Conservation (phyloP, 805 yeast species). For the Hanseniaspora guilliermondii region DNA sequence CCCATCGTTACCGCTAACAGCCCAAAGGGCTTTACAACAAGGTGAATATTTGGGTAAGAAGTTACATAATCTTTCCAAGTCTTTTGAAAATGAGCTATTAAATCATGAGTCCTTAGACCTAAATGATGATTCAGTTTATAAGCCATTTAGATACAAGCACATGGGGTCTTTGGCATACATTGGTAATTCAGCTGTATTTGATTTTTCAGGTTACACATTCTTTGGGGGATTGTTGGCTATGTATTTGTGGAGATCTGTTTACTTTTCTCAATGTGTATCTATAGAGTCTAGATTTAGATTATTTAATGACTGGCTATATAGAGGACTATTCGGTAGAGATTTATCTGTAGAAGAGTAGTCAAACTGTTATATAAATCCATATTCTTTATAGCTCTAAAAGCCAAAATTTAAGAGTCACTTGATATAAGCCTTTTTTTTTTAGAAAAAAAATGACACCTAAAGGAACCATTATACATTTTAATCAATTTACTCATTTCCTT, state of each 20-base stretch:
- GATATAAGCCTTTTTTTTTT: neutral
- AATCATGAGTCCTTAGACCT: slow-evolving; percentile 5
- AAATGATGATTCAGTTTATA: slow-evolving; percentile 38
- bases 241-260: slow-evolving; percentile 62
- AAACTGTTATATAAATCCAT: neutral
- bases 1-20: slow-evolving; percentile 61
- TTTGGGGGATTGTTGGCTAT: slow-evolving; percentile 59
- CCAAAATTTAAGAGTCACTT: no score
- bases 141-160: slow-evolving; percentile 52
- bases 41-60: slow-evolving; percentile 55
- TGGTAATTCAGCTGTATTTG: slow-evolving; percentile 61
- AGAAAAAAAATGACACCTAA: slow-evolving; percentile 6
- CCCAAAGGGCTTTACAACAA: slow-evolving; percentile 63
- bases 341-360: slow-evolving; percentile 25
- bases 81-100: slow-evolving; percentile 21
- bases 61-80: slow-evolving; percentile 39
- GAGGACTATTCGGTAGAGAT: slow-evolving; percentile 46
- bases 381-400: no score
- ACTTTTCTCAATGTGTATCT: slow-evolving; percentile 56
- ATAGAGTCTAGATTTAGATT: slow-evolving; percentile 49
- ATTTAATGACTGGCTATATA: slow-evolving; percentile 57
- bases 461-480: neutral
- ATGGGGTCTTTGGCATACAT: slow-evolving; percentile 57
- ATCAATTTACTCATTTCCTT: neutral
- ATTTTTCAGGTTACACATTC: slow-evolving; percentile 45